These are phyloP conservation scores for Macaranga tanarius DNA, from an alignment of 441 rosid species.

Conservation along the genomic window DNA sequence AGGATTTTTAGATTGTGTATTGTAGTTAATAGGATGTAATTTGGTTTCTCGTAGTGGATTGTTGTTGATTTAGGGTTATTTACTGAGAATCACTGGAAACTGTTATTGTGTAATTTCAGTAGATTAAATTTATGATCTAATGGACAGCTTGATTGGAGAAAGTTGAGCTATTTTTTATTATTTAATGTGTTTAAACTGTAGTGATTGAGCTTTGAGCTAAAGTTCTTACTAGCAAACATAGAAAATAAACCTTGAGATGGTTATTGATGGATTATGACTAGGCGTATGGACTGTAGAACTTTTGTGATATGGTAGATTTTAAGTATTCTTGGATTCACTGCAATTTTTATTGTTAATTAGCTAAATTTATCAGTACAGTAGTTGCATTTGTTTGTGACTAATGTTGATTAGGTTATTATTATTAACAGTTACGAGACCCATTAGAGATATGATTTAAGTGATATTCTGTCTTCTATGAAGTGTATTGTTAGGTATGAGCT, in stretches of 20 bases:
- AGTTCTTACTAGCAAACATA: no score
- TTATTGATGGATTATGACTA: background rate
- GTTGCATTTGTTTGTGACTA: background rate
- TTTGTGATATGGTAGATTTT: background rate
- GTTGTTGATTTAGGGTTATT: background rate
- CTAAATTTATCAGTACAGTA: no score
- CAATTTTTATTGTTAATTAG: no score
- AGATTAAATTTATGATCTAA: conserved; percentile 1
- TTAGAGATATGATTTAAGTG: background rate
- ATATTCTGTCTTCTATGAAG: no score
- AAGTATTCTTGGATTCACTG: no score
- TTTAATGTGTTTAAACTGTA: no score
- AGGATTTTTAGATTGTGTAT: background rate
- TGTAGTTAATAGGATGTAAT: background rate
- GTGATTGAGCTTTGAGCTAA: background rate
- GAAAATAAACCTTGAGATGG: no score
- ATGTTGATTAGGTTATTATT: background rate
- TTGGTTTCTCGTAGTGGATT: background rate
- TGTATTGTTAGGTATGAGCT: background rate
- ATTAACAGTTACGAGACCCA: background rate
- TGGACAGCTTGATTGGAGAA: no score
- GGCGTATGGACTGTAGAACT: background rate
- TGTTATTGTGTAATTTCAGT: background rate
- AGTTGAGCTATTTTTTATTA: no score
- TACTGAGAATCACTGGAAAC: background rate